Base-by-base conservation (phyloP, 139 green algal genomes). In the Micractinium sp. region DNA sequence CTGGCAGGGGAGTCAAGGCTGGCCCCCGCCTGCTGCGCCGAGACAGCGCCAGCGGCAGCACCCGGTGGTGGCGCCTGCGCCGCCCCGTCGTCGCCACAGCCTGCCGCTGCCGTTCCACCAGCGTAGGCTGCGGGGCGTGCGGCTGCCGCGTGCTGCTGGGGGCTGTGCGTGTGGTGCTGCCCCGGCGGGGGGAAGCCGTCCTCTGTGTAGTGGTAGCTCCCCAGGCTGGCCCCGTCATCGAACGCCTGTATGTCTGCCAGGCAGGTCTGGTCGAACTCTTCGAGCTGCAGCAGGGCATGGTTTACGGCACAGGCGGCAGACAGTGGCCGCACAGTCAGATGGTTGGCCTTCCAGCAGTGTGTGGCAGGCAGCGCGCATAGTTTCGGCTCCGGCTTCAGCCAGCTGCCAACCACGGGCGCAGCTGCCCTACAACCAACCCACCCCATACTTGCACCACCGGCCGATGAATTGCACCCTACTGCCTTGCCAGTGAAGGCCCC, bases 241-340 rank as follows among this genome's bases (percentile, higher is more conserved):
- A 81, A 90, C 7, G 56, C 76, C 75, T 80, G 78, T 25, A 93
- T 84, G 53, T 93, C 92, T 38, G 53, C 79, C 23, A 90, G 20
- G 39, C 90, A 91, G 9, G 85, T 90, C 56, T 91, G 67, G 41
- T 94, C 92, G 35, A 81, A 93, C 67, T 94, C 91, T 33, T 94
- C 90, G 0, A 93, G 25, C 90, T 93, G 69, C 75, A 69, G 53
- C 27, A 41, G 75, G 18, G 15, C 19, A 31, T 1, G 35, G 75
- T 12, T 16, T 73, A 29, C 15, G 66, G 66, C 66, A 73, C 23
- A 27, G 66, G 9, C 7, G 66, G 23, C 66, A 27, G 25, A 19
- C 22, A n/a, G n/a, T n/a, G n/a, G n/a, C n/a, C n/a, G n/a, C n/a
- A n/a, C n/a, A n/a, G n/a, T n/a, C n/a, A n/a, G n/a, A n/a, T n/a